Base-by-base conservation (phyloP, 2,329 filamentous ascomycete genomes). In the Neonectria punicea region DNA sequence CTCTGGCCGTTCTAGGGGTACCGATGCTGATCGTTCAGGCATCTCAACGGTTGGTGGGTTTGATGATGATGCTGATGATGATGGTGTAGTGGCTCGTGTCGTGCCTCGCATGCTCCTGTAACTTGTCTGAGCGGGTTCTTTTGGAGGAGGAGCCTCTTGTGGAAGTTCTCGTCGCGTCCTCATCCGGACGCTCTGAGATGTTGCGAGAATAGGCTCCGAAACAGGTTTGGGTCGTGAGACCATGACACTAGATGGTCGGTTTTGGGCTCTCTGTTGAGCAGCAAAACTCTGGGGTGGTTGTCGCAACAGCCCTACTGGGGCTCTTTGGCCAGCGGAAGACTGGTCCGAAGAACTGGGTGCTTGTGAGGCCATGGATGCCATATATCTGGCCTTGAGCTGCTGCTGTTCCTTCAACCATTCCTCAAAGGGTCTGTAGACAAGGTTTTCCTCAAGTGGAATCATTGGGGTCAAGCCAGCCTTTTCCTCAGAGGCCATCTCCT, bases 401-500 rank as follows among this genome's bases (percentile, higher is more conserved):
- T 82, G 78, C 67, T 87, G 84, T 73, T 90, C 89, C 72, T 79
- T 83, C 64, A 86, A 77, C 77, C 87, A 86, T 65, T 89, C 87
- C 57, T 89, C 86, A 66, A 89, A 91, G 1, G 89, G 89, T 22
- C 87, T 81, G 74, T 91, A 91, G 13, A 91, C 88, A 54, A 90
- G 81, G 46, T 86, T 85, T 61, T 89, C 85, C 2, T 85, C 84
- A 22, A 91, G 80, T 2, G 89, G 89, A 62, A 91, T 90, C 67
- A 83, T 81, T 0, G 89, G 89, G 0, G 89, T 91, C 58, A 91
- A 79, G 1, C 88, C 88, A 44, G 87, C 86, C 76, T 90, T 88
- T 75, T 91, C 89, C 76, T 91, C 89, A n/a, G 88, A 84, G 1
- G 88, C 87, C 77, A 90, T 88, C 74, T 91, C 89, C 72, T 87